Conservation (phyloP, 306 rosid genomes). For the Pueraria montana region DNA sequence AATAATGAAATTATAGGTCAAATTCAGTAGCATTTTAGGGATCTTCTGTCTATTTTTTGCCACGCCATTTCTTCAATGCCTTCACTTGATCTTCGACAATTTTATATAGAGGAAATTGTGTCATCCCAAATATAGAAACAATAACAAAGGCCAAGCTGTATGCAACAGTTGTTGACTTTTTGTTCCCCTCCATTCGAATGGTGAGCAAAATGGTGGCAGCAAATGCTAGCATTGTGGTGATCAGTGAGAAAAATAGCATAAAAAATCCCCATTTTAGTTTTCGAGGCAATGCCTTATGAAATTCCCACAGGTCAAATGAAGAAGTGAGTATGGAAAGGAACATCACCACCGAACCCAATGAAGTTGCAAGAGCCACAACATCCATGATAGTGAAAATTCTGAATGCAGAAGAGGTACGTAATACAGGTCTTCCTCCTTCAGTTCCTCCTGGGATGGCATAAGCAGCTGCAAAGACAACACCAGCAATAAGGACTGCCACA, state of each 20-base stretch:
- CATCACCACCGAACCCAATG: not conserved
- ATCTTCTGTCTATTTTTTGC: not conserved
- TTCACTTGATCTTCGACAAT: not conserved
- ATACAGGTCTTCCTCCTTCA: not conserved
- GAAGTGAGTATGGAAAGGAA: slow-evolving; percentile 2
- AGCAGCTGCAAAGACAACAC: slow-evolving; percentile 4
- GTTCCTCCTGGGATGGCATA: slow-evolving; percentile 8
- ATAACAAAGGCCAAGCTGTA: not conserved
- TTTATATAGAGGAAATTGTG: not conserved
- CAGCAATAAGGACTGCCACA: not conserved
- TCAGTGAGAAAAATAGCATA: not conserved
- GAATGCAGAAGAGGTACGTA: not conserved
- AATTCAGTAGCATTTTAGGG: not conserved
- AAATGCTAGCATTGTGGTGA: slow-evolving; percentile 5
- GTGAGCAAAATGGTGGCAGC: slow-evolving; percentile 2
- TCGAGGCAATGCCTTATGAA: not conserved
- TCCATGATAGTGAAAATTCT: not conserved
- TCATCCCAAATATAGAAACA: not conserved
- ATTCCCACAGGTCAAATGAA: not conserved
- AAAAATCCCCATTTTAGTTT: not conserved
- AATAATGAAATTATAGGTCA: not conserved
- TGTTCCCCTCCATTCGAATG: not conserved
- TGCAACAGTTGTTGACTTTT: not conserved
- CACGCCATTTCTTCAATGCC: too few species aligned
- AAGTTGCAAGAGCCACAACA: not conserved